Conservation (phyloP, 139 green algal genomes). For the Diplosphaera chodatii region DNA sequence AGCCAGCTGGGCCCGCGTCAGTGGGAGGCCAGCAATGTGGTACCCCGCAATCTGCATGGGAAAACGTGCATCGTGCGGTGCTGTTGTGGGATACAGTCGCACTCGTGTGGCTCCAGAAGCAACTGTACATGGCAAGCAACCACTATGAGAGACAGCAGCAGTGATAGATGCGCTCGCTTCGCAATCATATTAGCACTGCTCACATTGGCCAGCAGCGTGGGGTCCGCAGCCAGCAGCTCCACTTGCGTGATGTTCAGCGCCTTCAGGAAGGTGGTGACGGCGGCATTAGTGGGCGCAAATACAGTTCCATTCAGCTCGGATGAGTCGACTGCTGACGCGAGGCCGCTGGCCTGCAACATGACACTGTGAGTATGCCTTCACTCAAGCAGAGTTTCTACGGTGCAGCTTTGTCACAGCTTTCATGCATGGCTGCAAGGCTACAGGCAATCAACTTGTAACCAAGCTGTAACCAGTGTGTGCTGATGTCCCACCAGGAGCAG, state of each 20-base stretch:
- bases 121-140: too few species aligned
- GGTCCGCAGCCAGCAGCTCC: not conserved
- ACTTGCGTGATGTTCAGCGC: not conserved
- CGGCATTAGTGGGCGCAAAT: not conserved
- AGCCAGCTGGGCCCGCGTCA: not conserved
- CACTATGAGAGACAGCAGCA: too few species aligned
- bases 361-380: too few species aligned
- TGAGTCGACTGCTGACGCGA: not conserved
- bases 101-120: too few species aligned
- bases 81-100: too few species aligned
- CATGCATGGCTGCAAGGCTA: too few species aligned
- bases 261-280: not conserved
- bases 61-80: too few species aligned
- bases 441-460: too few species aligned
- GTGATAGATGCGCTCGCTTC: too few species aligned
- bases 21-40: not conserved
- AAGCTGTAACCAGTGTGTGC: too few species aligned
- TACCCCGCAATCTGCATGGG: not conserved
- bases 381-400: too few species aligned
- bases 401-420: too few species aligned
- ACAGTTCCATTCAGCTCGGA: not conserved
- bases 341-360: not conserved
- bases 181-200: not conserved
- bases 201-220: not conserved
- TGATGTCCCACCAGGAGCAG: not conserved